A percentile compares a stretch with the other conserved stretches of the same genome.
phyloP scores from a whole-genome alignment of 306 rosid species.

The Prunus kanzakura region DNA sequence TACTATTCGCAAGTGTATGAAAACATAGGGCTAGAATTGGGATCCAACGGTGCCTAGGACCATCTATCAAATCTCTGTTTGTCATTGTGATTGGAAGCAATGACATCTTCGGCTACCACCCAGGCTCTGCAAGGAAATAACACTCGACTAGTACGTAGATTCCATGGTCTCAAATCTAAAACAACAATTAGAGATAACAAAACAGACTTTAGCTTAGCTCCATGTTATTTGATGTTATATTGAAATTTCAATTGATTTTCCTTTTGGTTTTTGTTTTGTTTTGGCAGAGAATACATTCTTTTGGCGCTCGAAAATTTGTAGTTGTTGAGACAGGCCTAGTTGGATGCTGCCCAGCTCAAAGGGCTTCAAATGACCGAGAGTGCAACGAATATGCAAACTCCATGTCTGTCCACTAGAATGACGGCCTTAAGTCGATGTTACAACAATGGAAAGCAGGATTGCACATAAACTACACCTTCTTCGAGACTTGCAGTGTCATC shows the following conservation, averaged over 20 bases:
- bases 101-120: no score
- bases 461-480: slow-evolving; percentile 42
- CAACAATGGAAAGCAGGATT: slow-evolving; percentile 35
- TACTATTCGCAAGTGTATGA: slow-evolving; percentile 35
- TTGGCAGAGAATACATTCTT: slow-evolving; percentile 42
- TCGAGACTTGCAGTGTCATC: slow-evolving; percentile 37
- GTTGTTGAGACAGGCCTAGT: slow-evolving; percentile 44
- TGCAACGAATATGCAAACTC: slow-evolving; percentile 46
- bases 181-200: slow-evolving; percentile 50
- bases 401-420: slow-evolving; percentile 37
- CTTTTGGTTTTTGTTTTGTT: neutral
- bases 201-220: neutral
- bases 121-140: no score
- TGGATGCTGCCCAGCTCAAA: slow-evolving; percentile 61
- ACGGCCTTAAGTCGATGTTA: slow-evolving; percentile 49
- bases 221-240: neutral
- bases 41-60: slow-evolving; percentile 24
- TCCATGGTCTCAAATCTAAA: slow-evolving; percentile 48
- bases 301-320: slow-evolving; percentile 59
- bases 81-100: no score
- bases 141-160: slow-evolving; percentile 15
- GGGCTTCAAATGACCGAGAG: slow-evolving; percentile 32
- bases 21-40: slow-evolving; percentile 33
- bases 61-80: no score
- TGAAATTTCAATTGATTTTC: neutral